Evolutionary conservation across 306 rosid species (phyloP).

Genomic region (Amphicarpaea edgeworthii): DNA sequence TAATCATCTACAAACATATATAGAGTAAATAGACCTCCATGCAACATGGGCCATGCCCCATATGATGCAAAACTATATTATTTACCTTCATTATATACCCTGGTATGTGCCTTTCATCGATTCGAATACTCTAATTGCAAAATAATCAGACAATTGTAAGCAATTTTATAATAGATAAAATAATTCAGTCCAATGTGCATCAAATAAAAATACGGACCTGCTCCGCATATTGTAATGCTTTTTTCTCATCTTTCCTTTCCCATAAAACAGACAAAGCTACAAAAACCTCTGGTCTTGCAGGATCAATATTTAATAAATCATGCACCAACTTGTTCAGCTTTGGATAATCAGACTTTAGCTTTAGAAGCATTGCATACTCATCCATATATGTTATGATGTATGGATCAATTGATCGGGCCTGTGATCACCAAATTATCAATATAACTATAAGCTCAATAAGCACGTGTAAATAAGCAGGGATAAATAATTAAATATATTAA

Average conservation of each 20-base stretch:
- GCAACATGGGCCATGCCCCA: constrained; percentile 2
- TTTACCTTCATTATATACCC: constrained; percentile 94
- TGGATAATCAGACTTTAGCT: constrained; percentile 84
- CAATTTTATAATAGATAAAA: constrained; percentile 38
- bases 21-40: constrained; percentile 19
- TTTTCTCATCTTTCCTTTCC: constrained; percentile 94
- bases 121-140: constrained; percentile 79
- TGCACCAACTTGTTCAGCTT: constrained; percentile 90
- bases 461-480: constrained; percentile 24
- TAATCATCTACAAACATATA: constrained; percentile 27
- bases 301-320: constrained; percentile 88
- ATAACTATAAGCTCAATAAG: constrained; percentile 28
- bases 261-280: constrained; percentile 92
- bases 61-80: constrained; percentile 35
- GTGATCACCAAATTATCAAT: constrained; percentile 51
- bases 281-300: constrained; percentile 95
- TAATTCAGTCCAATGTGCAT: constrained; percentile 36
- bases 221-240: constrained; percentile 92
- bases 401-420: constrained; percentile 97
- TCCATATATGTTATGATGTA: constrained; percentile 89
- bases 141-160: constrained; percentile 49
- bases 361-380: constrained; percentile 98
- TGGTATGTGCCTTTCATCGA: constrained; percentile 91
- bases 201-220: constrained; percentile 65
- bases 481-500: neutral